These are phyloP conservation scores for Clathrus columnatus DNA, from an alignment of 768 basidiomycete genomes.

Conservation along the genomic window DNA sequence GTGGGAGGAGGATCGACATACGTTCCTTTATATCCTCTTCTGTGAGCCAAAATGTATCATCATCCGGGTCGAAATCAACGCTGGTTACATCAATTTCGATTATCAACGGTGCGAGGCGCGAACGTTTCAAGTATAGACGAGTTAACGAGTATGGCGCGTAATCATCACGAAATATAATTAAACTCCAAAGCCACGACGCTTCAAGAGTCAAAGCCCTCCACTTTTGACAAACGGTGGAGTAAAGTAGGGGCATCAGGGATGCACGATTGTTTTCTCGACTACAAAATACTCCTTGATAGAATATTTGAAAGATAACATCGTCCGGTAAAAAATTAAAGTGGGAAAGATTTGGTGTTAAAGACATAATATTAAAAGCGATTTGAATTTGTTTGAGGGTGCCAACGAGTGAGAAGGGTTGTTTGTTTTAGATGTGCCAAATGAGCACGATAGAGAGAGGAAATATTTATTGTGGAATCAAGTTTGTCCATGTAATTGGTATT, in stretches of 20 bases:
- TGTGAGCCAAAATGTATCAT: not conserved
- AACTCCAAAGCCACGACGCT: conserved; percentile 1
- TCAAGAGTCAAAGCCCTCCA: not conserved
- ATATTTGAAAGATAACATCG: not conserved
- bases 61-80: not conserved
- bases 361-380: too few relatives aligned
- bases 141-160: not conserved
- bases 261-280: not conserved
- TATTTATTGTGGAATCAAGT: too few relatives aligned
- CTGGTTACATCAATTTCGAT: not conserved
- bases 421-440: too few relatives aligned
- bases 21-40: not conserved
- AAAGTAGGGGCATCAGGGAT: not conserved
- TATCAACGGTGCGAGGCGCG: not conserved
- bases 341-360: too few relatives aligned
- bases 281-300: not conserved
- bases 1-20: not conserved
- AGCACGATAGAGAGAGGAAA: too few relatives aligned
- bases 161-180: not conserved
- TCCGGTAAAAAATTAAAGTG: not conserved
- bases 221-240: not conserved
- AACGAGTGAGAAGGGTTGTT: too few relatives aligned
- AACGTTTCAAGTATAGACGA: not conserved
- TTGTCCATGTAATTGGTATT: too few relatives aligned
- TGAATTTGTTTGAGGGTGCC: too few relatives aligned